Base-by-base conservation (phyloP, 2,329 filamentous ascomycete species). In the Fusarium pseudonygamai region DNA sequence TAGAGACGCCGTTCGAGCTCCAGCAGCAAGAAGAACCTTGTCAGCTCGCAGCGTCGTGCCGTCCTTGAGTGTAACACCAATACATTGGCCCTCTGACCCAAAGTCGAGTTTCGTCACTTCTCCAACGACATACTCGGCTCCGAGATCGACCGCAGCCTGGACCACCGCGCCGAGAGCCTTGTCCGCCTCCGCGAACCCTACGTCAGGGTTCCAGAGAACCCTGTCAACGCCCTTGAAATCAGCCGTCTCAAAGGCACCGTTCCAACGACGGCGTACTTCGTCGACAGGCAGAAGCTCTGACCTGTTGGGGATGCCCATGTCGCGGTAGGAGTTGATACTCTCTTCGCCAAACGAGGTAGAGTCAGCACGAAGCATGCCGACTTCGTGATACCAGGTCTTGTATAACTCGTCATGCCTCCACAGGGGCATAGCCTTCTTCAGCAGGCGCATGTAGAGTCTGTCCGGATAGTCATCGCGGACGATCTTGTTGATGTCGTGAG, bases 101-200 rank as follows among this genome's bases (percentile, higher is more conserved):
- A 91, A 86, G 15, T 80, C 77, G 53, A 91, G 78, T 52, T 60
- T 79, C 55, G 69, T 76, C 81, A 88, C 84, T 74, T 87, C 85
- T 28, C 86, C 87, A 7, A 85, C 82, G 20, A 89, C 82, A 67
- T 90, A 90, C 73, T 87, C 84, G 70, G 89, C 88, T 12, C 89
- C 89, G 37, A 86, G 78, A 59, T 86, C 83, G 14, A 90, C 75
- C 30, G 84, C 85, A 57, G 83, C 83, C 65, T 86, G 85, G 12
- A 88, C 88, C 20, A 91, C 85, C 18, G 87, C 87, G 57, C 83
- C 81, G 53, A 91, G 80, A 42, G 87, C 85, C 78, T 89, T 87
- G 63, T 88, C 88, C 18, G 89, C 89, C 57, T 88, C 86, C 24
- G 85, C 88, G 84, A 88, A 91, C 5, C 89, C 89, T 78, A 88